These are phyloP conservation scores for Geranium incanum DNA, from an alignment of 441 rosid species.

Conservation along the genomic window DNA sequence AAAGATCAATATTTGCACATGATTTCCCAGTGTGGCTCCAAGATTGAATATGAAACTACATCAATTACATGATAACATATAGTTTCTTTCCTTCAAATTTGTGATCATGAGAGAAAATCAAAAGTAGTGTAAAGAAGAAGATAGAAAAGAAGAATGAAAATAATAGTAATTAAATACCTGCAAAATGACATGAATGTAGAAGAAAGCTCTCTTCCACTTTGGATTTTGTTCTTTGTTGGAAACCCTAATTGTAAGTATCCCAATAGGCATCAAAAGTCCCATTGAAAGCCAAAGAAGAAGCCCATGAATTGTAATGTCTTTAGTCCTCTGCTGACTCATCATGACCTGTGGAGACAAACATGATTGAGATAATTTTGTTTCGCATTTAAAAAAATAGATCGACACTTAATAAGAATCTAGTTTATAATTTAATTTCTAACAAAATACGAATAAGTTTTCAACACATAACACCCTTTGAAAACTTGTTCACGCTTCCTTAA, in stretches of 20 bases:
- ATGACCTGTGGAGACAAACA: background rate
- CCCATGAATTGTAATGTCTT: conserved; percentile 57
- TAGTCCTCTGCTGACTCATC: conserved; percentile 37
- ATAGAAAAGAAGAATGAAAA: conserved; percentile 1
- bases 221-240: conserved; percentile 36
- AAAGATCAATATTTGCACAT: conserved; percentile 21
- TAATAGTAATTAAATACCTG: conserved; percentile 40
- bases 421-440: too few species aligned
- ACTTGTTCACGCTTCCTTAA: too few species aligned
- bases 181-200: conserved; percentile 52
- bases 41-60: conserved; percentile 3
- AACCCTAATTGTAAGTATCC: conserved; percentile 61
- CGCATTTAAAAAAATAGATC: too few species aligned
- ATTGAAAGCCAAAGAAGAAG: conserved; percentile 73
- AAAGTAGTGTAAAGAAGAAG: background rate
- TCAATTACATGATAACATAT: background rate
- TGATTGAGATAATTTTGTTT: too few species aligned
- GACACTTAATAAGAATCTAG: too few species aligned
- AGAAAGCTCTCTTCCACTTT: conserved; percentile 36
- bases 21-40: conserved; percentile 15
- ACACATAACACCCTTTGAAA: too few species aligned
- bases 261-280: conserved; percentile 78
- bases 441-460: too few species aligned
- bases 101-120: background rate
- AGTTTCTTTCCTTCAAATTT: background rate